Conservation (phyloP, 2,329 filamentous ascomycete species). For the Aspergillus terreus region DNA sequence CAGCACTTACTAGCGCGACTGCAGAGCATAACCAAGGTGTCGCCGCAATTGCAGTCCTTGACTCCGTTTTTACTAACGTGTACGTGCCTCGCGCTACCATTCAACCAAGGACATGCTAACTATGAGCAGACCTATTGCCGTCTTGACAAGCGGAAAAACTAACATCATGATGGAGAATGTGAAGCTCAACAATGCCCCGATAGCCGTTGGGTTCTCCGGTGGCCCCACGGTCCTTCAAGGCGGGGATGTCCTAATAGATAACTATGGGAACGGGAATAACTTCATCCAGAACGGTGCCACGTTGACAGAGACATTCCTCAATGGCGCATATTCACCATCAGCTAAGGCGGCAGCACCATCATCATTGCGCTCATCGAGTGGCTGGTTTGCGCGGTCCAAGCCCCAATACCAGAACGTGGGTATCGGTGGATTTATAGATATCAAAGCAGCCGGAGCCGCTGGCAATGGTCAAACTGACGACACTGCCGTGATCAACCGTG, state of each 20-base stretch:
- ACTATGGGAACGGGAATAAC: not conserved
- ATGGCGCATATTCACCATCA: not conserved
- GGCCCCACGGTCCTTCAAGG: not conserved
- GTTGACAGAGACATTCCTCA: not conserved
- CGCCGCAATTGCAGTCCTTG: not conserved
- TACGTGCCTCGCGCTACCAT: not conserved
- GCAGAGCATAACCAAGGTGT: not conserved
- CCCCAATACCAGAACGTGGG: constrained; percentile 30
- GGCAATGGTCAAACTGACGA: constrained; percentile 44
- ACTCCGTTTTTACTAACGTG: not conserved
- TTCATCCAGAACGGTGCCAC: not conserved
- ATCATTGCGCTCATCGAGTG: not conserved
- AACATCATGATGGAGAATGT: constrained; percentile 1
- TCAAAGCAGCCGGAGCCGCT: constrained; percentile 44
- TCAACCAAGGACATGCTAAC: not conserved
- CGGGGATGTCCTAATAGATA: not conserved
- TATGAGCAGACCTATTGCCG: not conserved
- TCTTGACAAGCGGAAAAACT: not conserved
- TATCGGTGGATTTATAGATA: constrained; percentile 42
- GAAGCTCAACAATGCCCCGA: not conserved
- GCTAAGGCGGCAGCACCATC: not conserved
- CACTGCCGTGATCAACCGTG: constrained; percentile 32
- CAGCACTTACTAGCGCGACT: not conserved
- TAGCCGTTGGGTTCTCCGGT: not conserved
- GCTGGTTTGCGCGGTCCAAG: constrained; percentile 28